Conservation (phyloP, 2,329 filamentous ascomycete species). For the Fusarium setosum region DNA sequence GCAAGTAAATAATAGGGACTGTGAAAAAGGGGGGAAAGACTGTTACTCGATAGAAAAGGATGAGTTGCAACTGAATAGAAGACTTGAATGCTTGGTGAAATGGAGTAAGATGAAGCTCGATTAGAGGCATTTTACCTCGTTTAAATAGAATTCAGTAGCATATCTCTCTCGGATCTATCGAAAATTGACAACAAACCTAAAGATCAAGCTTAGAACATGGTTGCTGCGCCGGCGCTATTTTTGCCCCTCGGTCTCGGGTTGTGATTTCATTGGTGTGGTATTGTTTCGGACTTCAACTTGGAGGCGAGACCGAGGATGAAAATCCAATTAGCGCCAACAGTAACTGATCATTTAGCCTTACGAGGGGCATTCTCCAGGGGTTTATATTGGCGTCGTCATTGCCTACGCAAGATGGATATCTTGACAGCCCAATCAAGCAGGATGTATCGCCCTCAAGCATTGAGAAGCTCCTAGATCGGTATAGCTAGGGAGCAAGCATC, state of each 20-base stretch:
- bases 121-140: neutral
- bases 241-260: neutral
- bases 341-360: neutral
- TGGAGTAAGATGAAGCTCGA: neutral
- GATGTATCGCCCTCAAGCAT: too few relatives aligned
- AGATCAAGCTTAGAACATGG: neutral
- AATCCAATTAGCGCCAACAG: neutral
- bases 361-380: neutral
- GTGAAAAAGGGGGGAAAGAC: neutral
- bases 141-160: neutral
- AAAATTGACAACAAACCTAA: neutral
- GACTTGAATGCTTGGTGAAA: too few relatives aligned
- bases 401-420: neutral
- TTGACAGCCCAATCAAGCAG: neutral
- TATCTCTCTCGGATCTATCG: neutral
- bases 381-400: neutral
- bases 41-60: too few relatives aligned
- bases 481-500: too few relatives aligned
- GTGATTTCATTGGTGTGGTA: neutral
- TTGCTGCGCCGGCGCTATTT: neutral
- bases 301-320: neutral
- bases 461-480: too few relatives aligned
- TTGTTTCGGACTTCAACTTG: neutral
- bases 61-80: too few relatives aligned
- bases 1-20: neutral